Base-by-base conservation (phyloP, 2,329 filamentous ascomycete genomes). In the Clarireedia sp. region DNA sequence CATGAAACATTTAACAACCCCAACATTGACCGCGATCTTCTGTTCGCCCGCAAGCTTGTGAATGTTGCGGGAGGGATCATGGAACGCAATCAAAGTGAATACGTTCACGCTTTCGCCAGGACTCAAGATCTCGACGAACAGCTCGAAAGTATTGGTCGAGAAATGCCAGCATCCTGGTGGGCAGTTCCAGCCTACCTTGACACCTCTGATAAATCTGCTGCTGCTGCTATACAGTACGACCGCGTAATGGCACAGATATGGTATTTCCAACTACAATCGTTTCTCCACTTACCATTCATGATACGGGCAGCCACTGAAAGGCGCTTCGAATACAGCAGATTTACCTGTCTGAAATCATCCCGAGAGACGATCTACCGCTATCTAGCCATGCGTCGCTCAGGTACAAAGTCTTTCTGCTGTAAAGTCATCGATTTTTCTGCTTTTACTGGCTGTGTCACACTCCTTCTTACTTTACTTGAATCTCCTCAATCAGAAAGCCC, bases 281-380 rank as follows among this genome's bases (percentile, higher is more conserved):
- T 68, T 3, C 40, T 67, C 1, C 66, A 68, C 52, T 50, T 68
- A 14, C 66, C 66, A 24, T 68, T 66, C 50, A 68, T 68, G 66
- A 57, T 68, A n/a, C 61, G 62, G 40, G 64, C 66, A 5, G 57
- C 63, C 8, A 67, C 60, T 2, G 66, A 68, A 49, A 59, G 64
- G 16, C 63, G 64, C 1, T 68, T 63, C 51, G 66, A 68, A 17
- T 68, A 67, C 54, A 67, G 61, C 51, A 68, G 64, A 58, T 64
- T 68, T 37, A 61, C 57, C 24, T 68, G 66, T 48, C 45, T 67
- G 5, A 67, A 58, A 52, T 60, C 66, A 16, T 66, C 63, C 5
- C 52, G 66, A 48, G 64, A 67, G 47, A 58, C 64, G 40, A 58
- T 67, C 19, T 59, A 55, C 23, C 57, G 66, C 17, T 68, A 66